These are phyloP conservation scores for Cyclotella atomus DNA, from an alignment of 108 stramenopile species.

Conservation along the genomic window DNA sequence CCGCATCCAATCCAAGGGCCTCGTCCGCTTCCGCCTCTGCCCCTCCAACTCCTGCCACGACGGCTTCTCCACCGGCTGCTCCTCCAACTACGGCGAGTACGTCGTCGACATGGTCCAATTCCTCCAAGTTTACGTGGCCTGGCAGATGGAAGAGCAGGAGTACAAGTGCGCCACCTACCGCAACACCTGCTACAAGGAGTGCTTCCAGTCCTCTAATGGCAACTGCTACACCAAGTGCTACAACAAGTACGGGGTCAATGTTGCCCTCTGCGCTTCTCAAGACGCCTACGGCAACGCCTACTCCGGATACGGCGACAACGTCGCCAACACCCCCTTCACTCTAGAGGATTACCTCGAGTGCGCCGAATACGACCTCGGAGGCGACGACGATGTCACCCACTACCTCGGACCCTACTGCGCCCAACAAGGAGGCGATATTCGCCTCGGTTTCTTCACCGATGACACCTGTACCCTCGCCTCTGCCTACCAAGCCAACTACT, in stretches of 20 bases:
- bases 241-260: conserved; percentile 41
- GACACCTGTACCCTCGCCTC: conserved; percentile 74
- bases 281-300: conserved; percentile 36
- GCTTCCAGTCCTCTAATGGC: conserved; percentile 42
- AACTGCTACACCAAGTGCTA: conserved; percentile 53
- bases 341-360: conserved; percentile 39
- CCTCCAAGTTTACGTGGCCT: conserved; percentile 48
- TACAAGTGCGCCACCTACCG: conserved; percentile 49
- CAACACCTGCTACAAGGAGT: conserved; percentile 51
- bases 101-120: conserved; percentile 85
- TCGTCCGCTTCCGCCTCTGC: conserved; percentile 87
- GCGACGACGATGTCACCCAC: conserved; percentile 55
- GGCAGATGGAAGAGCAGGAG: conserved; percentile 57
- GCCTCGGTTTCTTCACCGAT: conserved; percentile 81
- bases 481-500: conserved; percentile 49
- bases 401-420: conserved; percentile 90
- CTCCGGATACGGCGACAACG: conserved; percentile 18
- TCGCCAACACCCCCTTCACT: conserved; percentile 57
- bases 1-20: conserved; percentile 77
- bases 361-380: conserved; percentile 35
- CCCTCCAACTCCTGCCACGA: conserved; percentile 62
- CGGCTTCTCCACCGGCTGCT: conserved; percentile 63
- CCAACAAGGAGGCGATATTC: conserved; percentile 82
- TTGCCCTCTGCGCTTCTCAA: conserved; percentile 23
- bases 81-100: conserved; percentile 77